Conservation (phyloP, 176 grass and related monocot species). For the Musa itinerans region DNA sequence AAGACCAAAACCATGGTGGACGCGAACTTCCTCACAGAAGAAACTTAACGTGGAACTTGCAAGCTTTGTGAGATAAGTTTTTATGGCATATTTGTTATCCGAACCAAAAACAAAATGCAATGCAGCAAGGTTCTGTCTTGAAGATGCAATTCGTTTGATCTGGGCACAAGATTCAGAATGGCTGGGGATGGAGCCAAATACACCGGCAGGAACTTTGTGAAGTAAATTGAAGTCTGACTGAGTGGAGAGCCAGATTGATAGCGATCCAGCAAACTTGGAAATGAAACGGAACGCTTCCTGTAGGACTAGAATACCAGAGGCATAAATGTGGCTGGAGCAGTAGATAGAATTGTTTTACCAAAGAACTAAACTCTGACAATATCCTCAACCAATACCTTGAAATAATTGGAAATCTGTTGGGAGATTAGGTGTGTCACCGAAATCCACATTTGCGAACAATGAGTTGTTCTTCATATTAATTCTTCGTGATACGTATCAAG, state of each 20-base stretch:
- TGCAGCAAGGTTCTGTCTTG: constrained; percentile 45
- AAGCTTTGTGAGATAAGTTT: constrained; percentile 46
- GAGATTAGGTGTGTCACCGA: constrained; percentile 42
- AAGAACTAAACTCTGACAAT: constrained; percentile 45
- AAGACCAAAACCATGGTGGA: constrained; percentile 31
- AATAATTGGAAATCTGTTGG: constrained; percentile 47
- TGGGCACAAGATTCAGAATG: constrained; percentile 16
- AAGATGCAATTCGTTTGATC: constrained; percentile 36
- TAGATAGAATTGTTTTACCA: constrained; percentile 45
- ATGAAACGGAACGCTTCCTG: constrained; percentile 50
- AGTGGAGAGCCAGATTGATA: constrained; percentile 58
- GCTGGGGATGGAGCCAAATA: constrained; percentile 32
- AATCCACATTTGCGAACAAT: constrained; percentile 41
- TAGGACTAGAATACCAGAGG: constrained; percentile 43
- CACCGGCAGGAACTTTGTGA: constrained; percentile 27
- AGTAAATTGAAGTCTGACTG: constrained; percentile 42
- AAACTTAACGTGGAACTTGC: constrained; percentile 38
- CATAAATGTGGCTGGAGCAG: constrained; percentile 43
- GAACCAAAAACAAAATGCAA: constrained; percentile 38
- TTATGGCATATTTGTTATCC: constrained; percentile 43
- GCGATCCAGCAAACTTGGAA: constrained; percentile 61
- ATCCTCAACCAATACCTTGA: constrained; percentile 42
- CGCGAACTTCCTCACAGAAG: constrained; percentile 48
- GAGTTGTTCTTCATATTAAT: constrained; percentile 47
- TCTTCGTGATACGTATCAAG: background rate